Evolutionary conservation across 2,329 filamentous ascomycete species (phyloP).

Genomic region (Stachybotrys chartarum): DNA sequence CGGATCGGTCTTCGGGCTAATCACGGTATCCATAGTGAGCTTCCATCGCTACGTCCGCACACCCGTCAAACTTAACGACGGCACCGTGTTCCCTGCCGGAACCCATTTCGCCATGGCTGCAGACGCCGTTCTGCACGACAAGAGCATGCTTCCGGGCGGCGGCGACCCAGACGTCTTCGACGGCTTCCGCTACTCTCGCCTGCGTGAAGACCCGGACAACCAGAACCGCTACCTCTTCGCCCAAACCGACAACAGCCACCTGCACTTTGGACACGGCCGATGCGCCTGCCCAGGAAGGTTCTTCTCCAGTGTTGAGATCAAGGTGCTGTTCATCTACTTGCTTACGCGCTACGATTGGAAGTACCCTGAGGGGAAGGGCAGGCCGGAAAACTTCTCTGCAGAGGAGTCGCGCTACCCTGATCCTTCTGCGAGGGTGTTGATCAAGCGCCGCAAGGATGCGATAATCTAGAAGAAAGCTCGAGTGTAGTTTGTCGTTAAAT

Average conservation of each 20-base stretch:
- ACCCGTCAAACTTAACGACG: neutral
- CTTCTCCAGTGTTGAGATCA: slow-evolving; percentile 30
- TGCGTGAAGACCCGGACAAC: neutral
- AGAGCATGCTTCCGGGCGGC: neutral
- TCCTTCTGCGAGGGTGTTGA: neutral
- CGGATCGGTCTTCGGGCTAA: too few species aligned
- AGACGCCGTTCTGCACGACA: neutral
- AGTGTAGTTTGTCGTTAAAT: too few species aligned
- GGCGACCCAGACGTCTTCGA: neutral
- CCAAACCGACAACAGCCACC: slow-evolving; percentile 22
- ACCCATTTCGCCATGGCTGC: neutral
- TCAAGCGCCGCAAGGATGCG: neutral
- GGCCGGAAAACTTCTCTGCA: neutral
- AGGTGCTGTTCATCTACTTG: slow-evolving; percentile 26
- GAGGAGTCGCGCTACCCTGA: neutral
- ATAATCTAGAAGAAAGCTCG: too few species aligned
- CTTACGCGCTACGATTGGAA: slow-evolving; percentile 25
- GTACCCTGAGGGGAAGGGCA: slow-evolving; percentile 10
- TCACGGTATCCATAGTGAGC: slow-evolving; percentile 24
- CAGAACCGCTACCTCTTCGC: slow-evolving; percentile 24
- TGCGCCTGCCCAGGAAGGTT: slow-evolving; percentile 33
- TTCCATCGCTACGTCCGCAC: neutral
- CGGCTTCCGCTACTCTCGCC: neutral
- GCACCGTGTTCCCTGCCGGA: neutral
- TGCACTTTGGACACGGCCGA: slow-evolving; percentile 31